Evolutionary conservation across 495 filamentous ascomycete species (phyloP), one percentile per base, ranked within the genome.

Genomic region (Penicillium macrosclerotiorum): DNA sequence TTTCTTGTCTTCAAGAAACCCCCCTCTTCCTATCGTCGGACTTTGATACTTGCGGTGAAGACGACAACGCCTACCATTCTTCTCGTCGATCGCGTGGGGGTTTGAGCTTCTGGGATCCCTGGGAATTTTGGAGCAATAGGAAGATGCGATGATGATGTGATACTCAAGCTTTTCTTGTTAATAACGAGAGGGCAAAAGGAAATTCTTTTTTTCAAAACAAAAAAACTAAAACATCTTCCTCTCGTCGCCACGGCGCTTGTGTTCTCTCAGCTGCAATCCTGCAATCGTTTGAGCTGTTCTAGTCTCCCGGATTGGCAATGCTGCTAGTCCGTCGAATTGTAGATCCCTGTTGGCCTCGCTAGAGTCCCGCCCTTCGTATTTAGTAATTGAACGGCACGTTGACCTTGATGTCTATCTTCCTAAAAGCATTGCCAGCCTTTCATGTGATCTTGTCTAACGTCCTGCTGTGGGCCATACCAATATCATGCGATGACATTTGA

Each of bases 141-240:
- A 52, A 60, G 56, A 57, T 62, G 55, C 52, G 48, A 62, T 59
- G 58, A 62, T 62, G 59, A 62, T 57, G 59, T 62, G 59, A 62
- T 62, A 62, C 59, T 62, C 59, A 56, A 57, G 52, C 52, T 57
- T 54, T 53, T 61, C 58, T 62, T 62, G 59, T 62, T 54, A 24
- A 62, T 60, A 62, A 57, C 45, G 59, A 62, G 59, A 62, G 60
- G 51, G 59, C 59, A 53, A 62, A 62, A 60, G 56, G 56, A 59
- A 60, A 61, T 42, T 46, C 37, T 36, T 62, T 59, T 59, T 57
- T 55, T 43, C 32, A 44, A 55, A 52, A 43, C 37, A 45, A 52
- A 41, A 52, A 42, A 48, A 20, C 19, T 39, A 51, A 56, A 57
- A 54, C 39, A 36, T 17, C 13, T 42, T 37, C 38, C 37, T 34